phyloP scores from a whole-genome alignment of 495 filamentous ascomycete genomes.

The Trichoderma orchidacearum region DNA sequence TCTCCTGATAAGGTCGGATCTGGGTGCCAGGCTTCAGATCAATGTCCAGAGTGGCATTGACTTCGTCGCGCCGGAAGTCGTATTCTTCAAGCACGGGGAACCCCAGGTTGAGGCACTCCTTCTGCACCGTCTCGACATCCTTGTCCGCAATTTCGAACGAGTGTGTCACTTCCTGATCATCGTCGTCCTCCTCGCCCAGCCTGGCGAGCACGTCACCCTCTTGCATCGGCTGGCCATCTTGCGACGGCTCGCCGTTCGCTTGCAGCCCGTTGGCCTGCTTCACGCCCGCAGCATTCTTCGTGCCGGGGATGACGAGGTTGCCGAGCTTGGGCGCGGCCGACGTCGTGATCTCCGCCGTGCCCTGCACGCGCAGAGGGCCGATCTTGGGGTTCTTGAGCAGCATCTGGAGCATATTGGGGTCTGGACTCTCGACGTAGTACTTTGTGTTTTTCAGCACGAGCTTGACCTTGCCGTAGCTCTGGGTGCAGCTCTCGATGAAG shows the following conservation, averaged over 20 bases:
- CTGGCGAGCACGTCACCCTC: conserved; percentile 34
- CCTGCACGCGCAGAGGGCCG: conserved; percentile 29
- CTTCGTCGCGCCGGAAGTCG: conserved; percentile 87
- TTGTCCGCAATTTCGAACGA: conserved; percentile 80
- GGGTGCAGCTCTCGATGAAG: conserved; percentile 74
- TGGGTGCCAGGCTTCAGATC: conserved; percentile 73
- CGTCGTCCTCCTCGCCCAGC: conserved; percentile 73
- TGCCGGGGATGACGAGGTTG: conserved; percentile 88
- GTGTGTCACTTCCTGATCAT: conserved; percentile 78
- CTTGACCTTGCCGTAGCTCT: conserved; percentile 90
- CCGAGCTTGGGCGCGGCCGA: conserved; percentile 76
- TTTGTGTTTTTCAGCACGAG: conserved; percentile 87
- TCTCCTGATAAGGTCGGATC: conserved; percentile 90
- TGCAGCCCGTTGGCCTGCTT: conserved; percentile 44
- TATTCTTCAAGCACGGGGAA: conserved; percentile 92
- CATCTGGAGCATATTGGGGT: conserved; percentile 70
- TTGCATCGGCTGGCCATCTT: conserved; percentile 10
- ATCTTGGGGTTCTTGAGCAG: conserved; percentile 50
- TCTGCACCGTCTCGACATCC: conserved; percentile 74
- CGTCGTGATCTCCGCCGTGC: conserved; percentile 56
- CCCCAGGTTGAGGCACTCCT: conserved; percentile 73
- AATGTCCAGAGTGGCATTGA: conserved; percentile 84
- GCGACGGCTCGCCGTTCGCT: conserved; percentile 19
- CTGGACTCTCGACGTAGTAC: conserved; percentile 85
- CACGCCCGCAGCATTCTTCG: conserved; percentile 78